Evolutionary conservation across 176 grass and related monocot species (phyloP), one percentile per base, ranked within the genome.

Genomic region (Oryza australiensis): DNA sequence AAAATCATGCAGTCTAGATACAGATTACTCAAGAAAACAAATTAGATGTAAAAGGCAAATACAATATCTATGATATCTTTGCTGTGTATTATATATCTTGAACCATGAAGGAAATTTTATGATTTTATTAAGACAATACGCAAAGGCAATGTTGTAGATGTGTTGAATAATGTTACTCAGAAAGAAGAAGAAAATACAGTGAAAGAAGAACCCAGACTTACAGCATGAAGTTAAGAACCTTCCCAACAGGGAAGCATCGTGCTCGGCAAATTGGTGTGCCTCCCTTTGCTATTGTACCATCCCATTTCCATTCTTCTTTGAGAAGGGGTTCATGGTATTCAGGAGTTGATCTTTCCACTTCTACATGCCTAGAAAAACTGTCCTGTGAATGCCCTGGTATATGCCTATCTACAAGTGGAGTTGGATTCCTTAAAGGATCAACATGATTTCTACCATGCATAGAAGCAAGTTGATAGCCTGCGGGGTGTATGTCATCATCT

Each of bases 291-390:
- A 99, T 94, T 63, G 82, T 86, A 42, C 96, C 96, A 64, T 92
- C 92, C 96, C 93, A 99, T 80, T 91, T 99, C 96, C 96, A 99
- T 81, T 93, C 96, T 62, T 92, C 89, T 76, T 93, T 91, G 41
- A 76, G 46, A 46, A 43, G 70, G 81, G 77, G 64, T 64, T 68
- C 84, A 78, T 80, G 85, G 80, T 46, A 66, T 64, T 92, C 89
- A 74, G 79, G 70, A 80, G 82, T 94, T 74, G 70, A 73, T 55
- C 66, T 89, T 74, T 80, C 80, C 70, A 80, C 30, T 80, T 88
- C 90, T 81, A 73, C 51, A 77, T 77, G 76, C 37, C 80, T 74
- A 87, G 51, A 53, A 51, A 87, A 91, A 87, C 64, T 85, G 64
- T 86, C 85, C 62, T 79, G 63, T 8, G 49, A 49, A 80, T 12